phyloP scores from a whole-genome alignment of 768 basidiomycete species.

The Leccinellum luteum region DNA sequence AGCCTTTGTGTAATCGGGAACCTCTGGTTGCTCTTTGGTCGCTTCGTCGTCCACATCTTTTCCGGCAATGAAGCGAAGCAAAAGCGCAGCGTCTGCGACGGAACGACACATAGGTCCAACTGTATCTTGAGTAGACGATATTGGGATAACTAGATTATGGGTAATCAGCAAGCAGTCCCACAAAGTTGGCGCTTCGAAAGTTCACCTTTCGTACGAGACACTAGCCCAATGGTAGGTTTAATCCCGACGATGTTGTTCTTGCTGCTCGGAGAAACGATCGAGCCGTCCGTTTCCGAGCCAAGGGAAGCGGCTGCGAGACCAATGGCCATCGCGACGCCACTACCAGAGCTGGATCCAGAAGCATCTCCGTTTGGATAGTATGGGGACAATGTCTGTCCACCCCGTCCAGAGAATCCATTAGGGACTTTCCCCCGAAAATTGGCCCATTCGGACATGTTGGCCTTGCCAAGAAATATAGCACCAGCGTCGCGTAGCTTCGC shows the following conservation, averaged over 20 bases:
- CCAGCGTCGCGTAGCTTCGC: conserved; percentile 32
- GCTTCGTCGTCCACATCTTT: conserved; percentile 51
- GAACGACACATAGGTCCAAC: conserved; percentile 57
- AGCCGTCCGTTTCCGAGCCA: conserved; percentile 51
- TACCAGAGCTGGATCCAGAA: conserved; percentile 43
- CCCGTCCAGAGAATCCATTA: conserved; percentile 45
- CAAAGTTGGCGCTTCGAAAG: background rate
- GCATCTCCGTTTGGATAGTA: conserved; percentile 42
- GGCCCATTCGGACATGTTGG: conserved; percentile 46
- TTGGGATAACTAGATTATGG: conserved; percentile 46
- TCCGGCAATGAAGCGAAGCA: conserved; percentile 53
- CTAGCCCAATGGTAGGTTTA: conserved; percentile 41
- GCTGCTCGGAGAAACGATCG: conserved; percentile 43
- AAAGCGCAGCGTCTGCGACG: conserved; percentile 52
- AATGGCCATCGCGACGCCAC: conserved; percentile 40
- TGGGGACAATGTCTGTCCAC: conserved; percentile 42
- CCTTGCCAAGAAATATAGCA: conserved; percentile 41
- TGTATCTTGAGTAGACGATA: conserved; percentile 57
- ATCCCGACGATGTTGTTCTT: conserved; percentile 43
- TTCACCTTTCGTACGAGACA: conserved; percentile 37
- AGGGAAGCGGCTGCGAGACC: conserved; percentile 43
- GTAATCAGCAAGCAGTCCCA: background rate
- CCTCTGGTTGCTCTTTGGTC: conserved; percentile 48
- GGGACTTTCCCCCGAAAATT: conserved; percentile 39
- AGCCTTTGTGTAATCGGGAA: conserved; percentile 58